phyloP scores from a whole-genome alignment of 176 grass and related monocot species.

The Oryza nivara region DNA sequence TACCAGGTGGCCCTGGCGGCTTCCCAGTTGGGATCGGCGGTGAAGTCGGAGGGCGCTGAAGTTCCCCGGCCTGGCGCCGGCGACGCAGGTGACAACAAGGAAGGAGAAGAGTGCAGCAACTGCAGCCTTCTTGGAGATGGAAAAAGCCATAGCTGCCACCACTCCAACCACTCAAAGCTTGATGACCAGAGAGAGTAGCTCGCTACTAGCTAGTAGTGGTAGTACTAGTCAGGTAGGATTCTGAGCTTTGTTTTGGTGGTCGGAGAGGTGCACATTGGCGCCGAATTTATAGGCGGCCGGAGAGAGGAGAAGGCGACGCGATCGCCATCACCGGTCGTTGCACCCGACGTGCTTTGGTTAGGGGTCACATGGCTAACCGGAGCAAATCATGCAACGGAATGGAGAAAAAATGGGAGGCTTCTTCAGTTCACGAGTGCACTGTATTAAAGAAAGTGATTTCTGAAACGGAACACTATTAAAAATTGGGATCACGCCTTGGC shows the following conservation, averaged over 20 bases:
- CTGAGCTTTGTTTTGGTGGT: conserved; percentile 36
- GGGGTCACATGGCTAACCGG: conserved; percentile 52
- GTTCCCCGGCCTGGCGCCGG: not conserved
- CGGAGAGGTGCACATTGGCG: conserved; percentile 19
- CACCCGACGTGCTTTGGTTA: conserved; percentile 45
- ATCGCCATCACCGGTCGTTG: conserved; percentile 55
- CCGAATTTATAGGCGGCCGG: conserved; percentile 45
- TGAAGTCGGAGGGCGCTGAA: conserved; percentile 40
- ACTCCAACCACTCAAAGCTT: not conserved
- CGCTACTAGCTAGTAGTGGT: not conserved
- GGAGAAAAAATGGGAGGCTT: not conserved
- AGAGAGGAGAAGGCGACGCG: not conserved
- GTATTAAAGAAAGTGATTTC: not conserved
- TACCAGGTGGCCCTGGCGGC: conserved; percentile 73
- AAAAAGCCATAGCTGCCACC: not conserved
- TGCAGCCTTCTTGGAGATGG: conserved; percentile 2
- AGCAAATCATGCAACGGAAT: conserved; percentile 46
- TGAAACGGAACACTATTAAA: not conserved
- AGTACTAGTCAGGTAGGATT: conserved; percentile 21
- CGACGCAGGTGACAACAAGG: conserved; percentile 20
- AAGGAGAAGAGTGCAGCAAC: conserved; percentile 36
- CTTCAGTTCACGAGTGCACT: conserved; percentile 24
- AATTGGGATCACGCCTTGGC: conserved; percentile 2
- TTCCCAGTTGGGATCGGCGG: conserved; percentile 52
- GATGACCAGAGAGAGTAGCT: not conserved